These are phyloP conservation scores for Chaetothyriales sp. DNA, from an alignment of 2,329 filamentous ascomycete species.

Conservation along the genomic window DNA sequence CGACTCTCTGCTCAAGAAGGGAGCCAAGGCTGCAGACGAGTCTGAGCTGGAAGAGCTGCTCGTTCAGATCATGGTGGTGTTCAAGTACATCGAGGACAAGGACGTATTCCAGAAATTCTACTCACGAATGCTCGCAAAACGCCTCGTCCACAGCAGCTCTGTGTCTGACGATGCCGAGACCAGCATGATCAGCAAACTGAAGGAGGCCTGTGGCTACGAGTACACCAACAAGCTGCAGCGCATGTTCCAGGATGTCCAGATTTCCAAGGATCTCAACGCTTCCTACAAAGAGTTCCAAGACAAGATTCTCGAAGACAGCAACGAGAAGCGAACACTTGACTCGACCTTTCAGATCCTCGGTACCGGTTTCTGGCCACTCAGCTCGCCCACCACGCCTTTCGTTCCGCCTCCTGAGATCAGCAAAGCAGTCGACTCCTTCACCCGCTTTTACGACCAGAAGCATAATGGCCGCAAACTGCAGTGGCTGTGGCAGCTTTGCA, in stretches of 20 bases:
- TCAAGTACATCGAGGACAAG: conserved; percentile 99
- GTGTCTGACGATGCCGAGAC: conserved; percentile 95
- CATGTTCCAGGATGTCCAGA: conserved; percentile 99
- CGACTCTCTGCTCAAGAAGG: conserved; percentile 83
- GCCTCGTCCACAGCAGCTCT: conserved; percentile 85
- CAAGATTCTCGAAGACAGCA: conserved; percentile 46
- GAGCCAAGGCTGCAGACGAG: conserved; percentile 81
- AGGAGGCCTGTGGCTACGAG: conserved; percentile 95
- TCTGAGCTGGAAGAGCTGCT: conserved; percentile 80
- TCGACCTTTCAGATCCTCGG: conserved; percentile 85
- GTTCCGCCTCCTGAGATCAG: conserved; percentile 71
- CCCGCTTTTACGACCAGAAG: conserved; percentile 86
- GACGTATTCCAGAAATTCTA: conserved; percentile 99
- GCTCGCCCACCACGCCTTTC: conserved; percentile 74
- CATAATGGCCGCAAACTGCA: conserved; percentile 92
- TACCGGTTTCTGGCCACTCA: conserved; percentile 93
- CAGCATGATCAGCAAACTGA: conserved; percentile 98
- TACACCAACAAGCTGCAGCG: conserved; percentile 99
- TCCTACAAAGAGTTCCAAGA: conserved; percentile 69
- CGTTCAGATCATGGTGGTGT: conserved; percentile 93
- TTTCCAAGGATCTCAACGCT: conserved; percentile 89
- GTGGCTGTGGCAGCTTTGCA: conserved; percentile 97
- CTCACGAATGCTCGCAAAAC: conserved; percentile 86
- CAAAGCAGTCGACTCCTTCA: conserved; percentile 77
- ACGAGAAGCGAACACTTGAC: conserved; percentile 57